Conservation (phyloP, 768 basidiomycete genomes). For the Candolleomyces efflorescens region DNA sequence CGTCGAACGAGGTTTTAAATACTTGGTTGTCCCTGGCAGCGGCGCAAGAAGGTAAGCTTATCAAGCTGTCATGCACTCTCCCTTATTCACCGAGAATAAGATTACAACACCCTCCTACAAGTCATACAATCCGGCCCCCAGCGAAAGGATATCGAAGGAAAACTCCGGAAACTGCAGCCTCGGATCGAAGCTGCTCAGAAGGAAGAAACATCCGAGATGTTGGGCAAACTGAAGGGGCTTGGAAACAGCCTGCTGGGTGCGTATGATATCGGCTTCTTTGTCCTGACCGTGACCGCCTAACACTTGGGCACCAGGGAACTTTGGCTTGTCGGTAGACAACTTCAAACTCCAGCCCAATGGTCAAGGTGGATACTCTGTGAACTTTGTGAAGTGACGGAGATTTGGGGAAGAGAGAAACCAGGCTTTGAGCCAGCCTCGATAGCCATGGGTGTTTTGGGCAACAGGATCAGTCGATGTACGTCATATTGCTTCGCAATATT, state of each 20-base stretch:
- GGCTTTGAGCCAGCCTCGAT: neutral
- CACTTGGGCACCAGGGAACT: slow-evolving; percentile 56
- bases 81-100: slow-evolving; percentile 34
- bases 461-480: slow-evolving; percentile 30
- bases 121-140: slow-evolving; percentile 55
- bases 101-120: slow-evolving; percentile 70
- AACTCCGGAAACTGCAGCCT: slow-evolving; percentile 55
- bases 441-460: neutral
- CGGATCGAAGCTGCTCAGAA: slow-evolving; percentile 76
- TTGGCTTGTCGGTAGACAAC: slow-evolving; percentile 93
- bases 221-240: slow-evolving; percentile 87
- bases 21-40: slow-evolving; percentile 81
- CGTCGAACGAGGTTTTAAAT: slow-evolving; percentile 73
- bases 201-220: slow-evolving; percentile 85
- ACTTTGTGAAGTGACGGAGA: slow-evolving; percentile 53
- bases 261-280: slow-evolving; percentile 11
- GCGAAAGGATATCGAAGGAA: slow-evolving; percentile 39
- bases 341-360: slow-evolving; percentile 95
- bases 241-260: slow-evolving; percentile 87
- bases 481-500: slow-evolving; percentile 39
- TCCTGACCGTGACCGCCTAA: neutral
- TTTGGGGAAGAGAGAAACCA: neutral
- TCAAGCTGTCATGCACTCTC: neutral
- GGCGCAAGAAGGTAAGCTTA: slow-evolving; percentile 73
- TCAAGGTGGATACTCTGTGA: slow-evolving; percentile 94